phyloP scores from a whole-genome alignment of 2,329 filamentous ascomycete genomes.

The Alternaria infectoria region DNA sequence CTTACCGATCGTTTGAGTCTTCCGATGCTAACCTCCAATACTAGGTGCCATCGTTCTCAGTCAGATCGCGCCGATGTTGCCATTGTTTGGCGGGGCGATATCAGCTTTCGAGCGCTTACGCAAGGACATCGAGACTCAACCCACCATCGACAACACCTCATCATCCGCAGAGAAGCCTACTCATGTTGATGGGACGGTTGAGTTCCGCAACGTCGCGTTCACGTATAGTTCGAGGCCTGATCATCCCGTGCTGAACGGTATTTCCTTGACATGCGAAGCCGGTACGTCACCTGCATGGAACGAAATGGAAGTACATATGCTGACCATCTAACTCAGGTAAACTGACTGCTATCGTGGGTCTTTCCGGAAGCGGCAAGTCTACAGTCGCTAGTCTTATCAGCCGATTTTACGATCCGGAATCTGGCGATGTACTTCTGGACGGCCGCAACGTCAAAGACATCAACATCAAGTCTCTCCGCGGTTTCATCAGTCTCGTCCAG shows the following conservation, averaged over 20 bases:
- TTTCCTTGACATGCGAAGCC: slow-evolving; percentile 48
- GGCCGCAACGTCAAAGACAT: slow-evolving; percentile 55
- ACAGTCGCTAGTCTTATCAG: slow-evolving; percentile 49
- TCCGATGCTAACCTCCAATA: slow-evolving; percentile 1
- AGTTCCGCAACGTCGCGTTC: slow-evolving; percentile 50
- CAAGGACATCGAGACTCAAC: slow-evolving; percentile 61
- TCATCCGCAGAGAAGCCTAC: slow-evolving; percentile 32
- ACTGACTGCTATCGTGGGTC: slow-evolving; percentile 53
- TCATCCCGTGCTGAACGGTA: slow-evolving; percentile 45
- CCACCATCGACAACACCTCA: slow-evolving; percentile 48
- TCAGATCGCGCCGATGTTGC: slow-evolving; percentile 56
- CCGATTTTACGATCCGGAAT: slow-evolving; percentile 50
- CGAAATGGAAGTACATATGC: background rate
- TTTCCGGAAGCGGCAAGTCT: slow-evolving; percentile 52
- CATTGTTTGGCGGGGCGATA: slow-evolving; percentile 57
- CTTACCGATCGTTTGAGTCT: background rate
- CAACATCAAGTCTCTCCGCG: slow-evolving; percentile 46
- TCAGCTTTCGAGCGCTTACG: slow-evolving; percentile 65
- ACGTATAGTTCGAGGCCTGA: slow-evolving; percentile 51
- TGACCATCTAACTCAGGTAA: slow-evolving; percentile 24
- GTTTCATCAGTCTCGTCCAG: slow-evolving; percentile 53
- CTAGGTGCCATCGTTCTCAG: slow-evolving; percentile 56
- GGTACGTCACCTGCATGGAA: background rate
- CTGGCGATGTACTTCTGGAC: slow-evolving; percentile 63
- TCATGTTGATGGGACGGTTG: slow-evolving; percentile 55